Percentiles rank a stretch among this genome's conserved stretches.
Evolutionary conservation across 2,329 filamentous ascomycete genomes (phyloP).

Genomic region (Colletotrichum sp.): DNA sequence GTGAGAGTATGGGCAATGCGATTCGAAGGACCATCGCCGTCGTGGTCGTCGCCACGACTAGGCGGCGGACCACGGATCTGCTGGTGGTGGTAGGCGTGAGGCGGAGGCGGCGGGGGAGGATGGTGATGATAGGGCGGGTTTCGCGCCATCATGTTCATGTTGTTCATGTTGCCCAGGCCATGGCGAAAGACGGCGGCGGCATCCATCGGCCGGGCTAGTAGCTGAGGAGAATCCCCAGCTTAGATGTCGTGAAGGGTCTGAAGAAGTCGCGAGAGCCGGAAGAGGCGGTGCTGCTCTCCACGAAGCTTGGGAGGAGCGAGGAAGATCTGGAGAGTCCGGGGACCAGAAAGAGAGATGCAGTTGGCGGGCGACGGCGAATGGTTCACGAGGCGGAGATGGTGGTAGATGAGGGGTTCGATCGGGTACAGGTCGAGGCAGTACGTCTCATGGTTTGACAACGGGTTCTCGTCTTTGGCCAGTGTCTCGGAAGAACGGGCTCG

Average conservation of each 20-base stretch:
- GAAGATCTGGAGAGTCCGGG: not conserved
- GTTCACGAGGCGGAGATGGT: not conserved
- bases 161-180: slow-evolving; percentile 38
- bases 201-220: slow-evolving; percentile 53
- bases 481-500: not conserved
- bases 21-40: slow-evolving; percentile 57
- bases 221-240: slow-evolving; percentile 13
- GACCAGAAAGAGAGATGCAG: not conserved
- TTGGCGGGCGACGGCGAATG: not conserved
- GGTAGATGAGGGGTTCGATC: not conserved
- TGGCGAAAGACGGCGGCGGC: slow-evolving; percentile 64
- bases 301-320: not conserved
- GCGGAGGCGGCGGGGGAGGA: slow-evolving; percentile 20
- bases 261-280: not conserved
- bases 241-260: not conserved
- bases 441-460: slow-evolving; percentile 6
- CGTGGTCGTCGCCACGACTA: slow-evolving; percentile 46
- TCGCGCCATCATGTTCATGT: slow-evolving; percentile 23
- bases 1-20: slow-evolving; percentile 81
- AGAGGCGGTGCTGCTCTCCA: not conserved
- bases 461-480: not conserved
- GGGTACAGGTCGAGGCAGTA: not conserved
- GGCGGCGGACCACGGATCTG: slow-evolving; percentile 32
- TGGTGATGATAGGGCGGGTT: slow-evolving; percentile 27
- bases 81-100: slow-evolving; percentile 30